These are phyloP conservation scores for Mycena sanguinolenta DNA, from an alignment of 768 basidiomycete species.

Conservation along the genomic window DNA sequence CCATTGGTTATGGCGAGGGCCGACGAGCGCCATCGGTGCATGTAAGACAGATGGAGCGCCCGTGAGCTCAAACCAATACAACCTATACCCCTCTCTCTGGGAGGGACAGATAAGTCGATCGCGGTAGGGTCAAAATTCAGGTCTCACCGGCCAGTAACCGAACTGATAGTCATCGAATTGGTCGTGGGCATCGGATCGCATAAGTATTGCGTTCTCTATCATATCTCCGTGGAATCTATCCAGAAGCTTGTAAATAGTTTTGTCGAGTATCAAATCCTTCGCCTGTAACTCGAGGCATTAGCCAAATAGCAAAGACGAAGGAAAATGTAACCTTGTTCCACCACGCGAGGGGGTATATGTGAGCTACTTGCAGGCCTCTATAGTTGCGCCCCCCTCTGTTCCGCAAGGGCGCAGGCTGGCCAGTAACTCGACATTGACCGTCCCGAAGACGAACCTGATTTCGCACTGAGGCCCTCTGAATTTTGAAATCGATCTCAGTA, in stretches of 20 bases:
- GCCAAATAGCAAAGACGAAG: neutral
- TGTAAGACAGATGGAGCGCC: neutral
- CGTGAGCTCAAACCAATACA: neutral
- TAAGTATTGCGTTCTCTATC: neutral
- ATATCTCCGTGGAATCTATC: neutral
- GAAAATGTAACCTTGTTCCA: neutral
- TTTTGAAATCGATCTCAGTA: too few species aligned
- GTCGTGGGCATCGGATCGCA: slow-evolving; percentile 4
- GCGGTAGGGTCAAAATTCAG: neutral
- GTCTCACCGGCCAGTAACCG: slow-evolving; percentile 4
- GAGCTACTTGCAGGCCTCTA: slow-evolving; percentile 2
- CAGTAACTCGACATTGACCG: too few species aligned
- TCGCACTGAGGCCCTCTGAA: too few species aligned
- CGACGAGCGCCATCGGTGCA: too few species aligned
- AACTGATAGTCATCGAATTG: slow-evolving; percentile 14
- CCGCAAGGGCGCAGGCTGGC: too few species aligned
- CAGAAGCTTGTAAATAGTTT: neutral
- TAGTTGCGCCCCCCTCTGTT: too few species aligned
- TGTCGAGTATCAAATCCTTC: neutral
- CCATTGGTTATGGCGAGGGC: neutral
- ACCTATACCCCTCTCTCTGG: neutral
- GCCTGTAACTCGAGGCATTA: neutral
- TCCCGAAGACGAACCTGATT: too few species aligned
- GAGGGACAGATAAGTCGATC: neutral
- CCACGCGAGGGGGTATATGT: neutral